A percentile compares a stretch with the other conserved stretches of the same genome.
These are phyloP conservation scores for Ascochyta koolunga DNA, from an alignment of 2,329 filamentous ascomycete genomes.

Conservation along the genomic window DNA sequence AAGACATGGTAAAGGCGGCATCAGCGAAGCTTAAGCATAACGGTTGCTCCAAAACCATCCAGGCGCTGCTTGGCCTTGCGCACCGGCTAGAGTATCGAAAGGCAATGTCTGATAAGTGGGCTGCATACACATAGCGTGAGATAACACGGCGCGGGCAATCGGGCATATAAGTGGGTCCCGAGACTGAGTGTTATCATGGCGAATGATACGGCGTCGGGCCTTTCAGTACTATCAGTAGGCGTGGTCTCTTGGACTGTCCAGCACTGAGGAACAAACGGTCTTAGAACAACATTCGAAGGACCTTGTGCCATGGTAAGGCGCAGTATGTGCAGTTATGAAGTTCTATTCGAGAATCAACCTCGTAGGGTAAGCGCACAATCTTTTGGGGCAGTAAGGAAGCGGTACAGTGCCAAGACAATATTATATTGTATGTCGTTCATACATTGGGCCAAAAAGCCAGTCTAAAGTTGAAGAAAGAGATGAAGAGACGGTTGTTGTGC, in stretches of 20 bases:
- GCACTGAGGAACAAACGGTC: background rate
- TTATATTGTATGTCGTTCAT: constrained; percentile 2
- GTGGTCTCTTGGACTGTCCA: background rate
- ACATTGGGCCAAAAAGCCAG: background rate
- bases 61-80: constrained; percentile 1
- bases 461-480: background rate
- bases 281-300: too few species aligned
- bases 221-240: background rate
- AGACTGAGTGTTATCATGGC: constrained; percentile 18
- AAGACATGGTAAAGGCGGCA: background rate
- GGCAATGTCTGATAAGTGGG: constrained; percentile 11
- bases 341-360: too few species aligned
- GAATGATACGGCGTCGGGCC: constrained; percentile 21
- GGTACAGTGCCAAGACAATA: background rate
- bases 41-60: background rate
- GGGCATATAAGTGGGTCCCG: constrained; percentile 10
- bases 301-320: too few species aligned
- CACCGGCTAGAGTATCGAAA: background rate
- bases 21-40: background rate
- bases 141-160: constrained; percentile 24
- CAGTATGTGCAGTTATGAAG: too few species aligned
- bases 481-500: background rate
- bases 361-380: background rate
- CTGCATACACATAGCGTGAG: constrained; percentile 19
- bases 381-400: background rate